Evolutionary conservation across 331 rosid species (phyloP), one percentile per base, ranked within the genome.

Genomic region (Rosa hybrid): DNA sequence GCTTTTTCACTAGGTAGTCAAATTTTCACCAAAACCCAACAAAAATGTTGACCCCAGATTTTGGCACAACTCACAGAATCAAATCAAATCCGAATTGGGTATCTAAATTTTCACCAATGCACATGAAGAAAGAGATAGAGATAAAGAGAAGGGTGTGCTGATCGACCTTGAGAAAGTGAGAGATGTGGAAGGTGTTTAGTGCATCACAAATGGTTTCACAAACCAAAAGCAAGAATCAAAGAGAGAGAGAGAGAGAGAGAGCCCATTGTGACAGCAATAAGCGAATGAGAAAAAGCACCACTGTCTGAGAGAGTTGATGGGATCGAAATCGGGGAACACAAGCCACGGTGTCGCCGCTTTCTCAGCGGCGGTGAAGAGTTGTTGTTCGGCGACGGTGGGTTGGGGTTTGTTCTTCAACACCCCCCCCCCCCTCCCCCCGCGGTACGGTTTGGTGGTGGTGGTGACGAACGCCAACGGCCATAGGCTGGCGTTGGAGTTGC

Each of bases 141-240:
- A 30, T 30, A 34, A 4, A 34, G 4, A 45, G 12, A 34, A 80
- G 44, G 67, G 75, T 67, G n/a, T 42, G 57, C 81, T 65, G 63
- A 92, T n/a, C n/a, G n/a, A n/a, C 88, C 87, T 88, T 79, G 77
- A 77, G 85, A 84, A 88, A 87, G 46, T 72, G 86, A 78, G 79
- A 68, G 82, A 83, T 60, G 81, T 14, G 73, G 83, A 76, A 81
- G 79, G 75, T 80, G 81, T 72, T 76, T 76, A 85, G 89, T 77
- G 87, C 86, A 86, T 83, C 81, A 78, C 54, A 20, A 67, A 75
- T 72, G 86, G 81, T 85, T 87, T 84, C 84, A 89, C 89, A 77
- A 77, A 84, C 84, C 79, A 78, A 87, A 89, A 88, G 92, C 76
- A 84, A 87, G 81, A 84, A 50, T 73, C 48, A 84, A 77, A 20